A percentile compares a stretch with the other conserved stretches of the same genome.
Conservation (phyloP, 257 asterid species). For the Solanum lignicaule region DNA sequence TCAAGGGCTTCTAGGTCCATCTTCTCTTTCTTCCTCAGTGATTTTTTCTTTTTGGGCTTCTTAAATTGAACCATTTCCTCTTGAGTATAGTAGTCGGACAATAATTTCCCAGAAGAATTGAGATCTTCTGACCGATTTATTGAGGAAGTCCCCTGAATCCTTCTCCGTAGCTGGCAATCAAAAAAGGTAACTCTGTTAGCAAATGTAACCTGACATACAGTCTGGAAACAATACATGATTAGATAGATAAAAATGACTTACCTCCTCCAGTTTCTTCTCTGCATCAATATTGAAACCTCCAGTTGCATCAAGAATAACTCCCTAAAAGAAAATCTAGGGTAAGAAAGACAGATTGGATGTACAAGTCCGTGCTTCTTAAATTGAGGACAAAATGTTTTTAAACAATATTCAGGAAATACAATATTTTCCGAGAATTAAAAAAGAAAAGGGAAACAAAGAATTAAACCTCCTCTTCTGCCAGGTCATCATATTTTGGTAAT, state of each 20-base stretch:
- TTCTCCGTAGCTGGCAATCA: conserved; percentile 66
- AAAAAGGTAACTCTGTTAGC: background rate
- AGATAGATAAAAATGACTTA: conserved; percentile 15
- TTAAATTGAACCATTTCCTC: conserved; percentile 85
- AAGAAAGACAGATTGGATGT: conserved; percentile 5
- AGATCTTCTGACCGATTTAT: conserved; percentile 45
- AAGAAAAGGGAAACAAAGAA: background rate
- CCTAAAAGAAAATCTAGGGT: conserved; percentile 31
- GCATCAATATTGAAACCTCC: conserved; percentile 85
- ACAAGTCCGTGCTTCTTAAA: background rate
- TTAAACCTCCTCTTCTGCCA: conserved; percentile 69
- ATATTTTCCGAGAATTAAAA: background rate
- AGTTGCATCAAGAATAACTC: conserved; percentile 77
- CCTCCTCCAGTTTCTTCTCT: conserved; percentile 91
- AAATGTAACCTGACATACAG: background rate
- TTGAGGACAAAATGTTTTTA: background rate
- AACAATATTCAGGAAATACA: background rate
- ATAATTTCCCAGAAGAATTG: conserved; percentile 39
- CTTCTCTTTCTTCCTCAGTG: conserved; percentile 86
- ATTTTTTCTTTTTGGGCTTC: conserved; percentile 92
- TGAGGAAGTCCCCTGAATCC: conserved; percentile 63
- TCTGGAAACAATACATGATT: background rate
- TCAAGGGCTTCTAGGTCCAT: conserved; percentile 77
- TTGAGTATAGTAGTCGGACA: conserved; percentile 74
- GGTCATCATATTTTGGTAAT: conserved; percentile 96